phyloP scores from a whole-genome alignment of 768 basidiomycete species.

The Cystofilobasidium bisporidii region DNA sequence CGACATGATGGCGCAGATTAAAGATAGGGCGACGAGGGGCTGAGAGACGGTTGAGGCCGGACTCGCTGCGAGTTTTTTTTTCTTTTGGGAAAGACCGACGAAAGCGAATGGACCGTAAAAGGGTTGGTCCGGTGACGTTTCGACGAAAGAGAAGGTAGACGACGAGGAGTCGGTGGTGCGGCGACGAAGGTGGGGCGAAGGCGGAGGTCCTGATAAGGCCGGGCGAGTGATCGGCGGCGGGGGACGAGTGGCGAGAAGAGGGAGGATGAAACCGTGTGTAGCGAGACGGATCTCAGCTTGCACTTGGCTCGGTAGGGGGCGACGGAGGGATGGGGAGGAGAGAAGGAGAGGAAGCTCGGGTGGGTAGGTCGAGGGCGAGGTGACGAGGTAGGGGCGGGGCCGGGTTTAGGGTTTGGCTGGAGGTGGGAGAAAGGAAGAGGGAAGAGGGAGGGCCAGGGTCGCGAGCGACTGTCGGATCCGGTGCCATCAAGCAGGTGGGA shows the following conservation, averaged over 20 bases:
- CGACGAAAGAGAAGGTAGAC: too few relatives aligned
- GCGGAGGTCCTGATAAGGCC: background rate
- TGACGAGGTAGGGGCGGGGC: background rate
- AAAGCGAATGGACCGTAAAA: too few relatives aligned
- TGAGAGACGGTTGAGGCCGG: background rate
- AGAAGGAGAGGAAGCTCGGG: too few relatives aligned
- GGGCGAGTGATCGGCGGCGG: background rate
- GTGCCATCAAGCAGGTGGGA: too few relatives aligned
- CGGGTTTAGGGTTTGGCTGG: background rate
- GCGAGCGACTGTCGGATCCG: slow-evolving; percentile 17
- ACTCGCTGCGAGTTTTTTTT: too few relatives aligned
- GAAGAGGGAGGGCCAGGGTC: slow-evolving; percentile 22
- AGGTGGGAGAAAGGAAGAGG: slow-evolving; percentile 2
- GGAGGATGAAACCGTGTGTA: slow-evolving; percentile 12
- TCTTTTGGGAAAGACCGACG: too few relatives aligned
- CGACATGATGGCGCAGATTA: background rate
- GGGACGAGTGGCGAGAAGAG: background rate
- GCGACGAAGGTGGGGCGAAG: too few relatives aligned
- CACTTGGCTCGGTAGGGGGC: slow-evolving; percentile 6
- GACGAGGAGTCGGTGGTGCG: too few relatives aligned
- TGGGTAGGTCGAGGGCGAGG: background rate
- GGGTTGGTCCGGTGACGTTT: too few relatives aligned
- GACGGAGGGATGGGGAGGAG: slow-evolving; percentile 3
- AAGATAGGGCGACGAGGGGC: background rate
- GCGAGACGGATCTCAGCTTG: slow-evolving; percentile 24